A percentile compares a stretch with the other conserved stretches of the same genome.
Evolutionary conservation across 202 grass and related monocot genomes (phyloP).

Genomic region (Schoenoplectus triqueter): DNA sequence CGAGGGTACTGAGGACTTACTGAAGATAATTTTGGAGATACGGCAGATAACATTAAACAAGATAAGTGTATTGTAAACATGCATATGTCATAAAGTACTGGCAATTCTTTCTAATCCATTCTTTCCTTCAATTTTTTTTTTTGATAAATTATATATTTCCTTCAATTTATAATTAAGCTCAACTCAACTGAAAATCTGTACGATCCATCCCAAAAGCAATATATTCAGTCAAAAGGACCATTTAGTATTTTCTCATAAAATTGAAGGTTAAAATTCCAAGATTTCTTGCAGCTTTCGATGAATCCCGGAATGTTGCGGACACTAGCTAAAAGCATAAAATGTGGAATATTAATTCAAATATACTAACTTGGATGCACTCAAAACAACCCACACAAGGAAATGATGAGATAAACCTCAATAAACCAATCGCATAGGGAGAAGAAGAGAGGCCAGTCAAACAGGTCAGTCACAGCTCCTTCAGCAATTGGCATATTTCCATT

Average conservation of each 20-base stretch:
- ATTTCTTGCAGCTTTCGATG: too few relatives aligned
- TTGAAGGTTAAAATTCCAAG: neutral
- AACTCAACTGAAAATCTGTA: neutral
- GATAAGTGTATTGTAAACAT: neutral
- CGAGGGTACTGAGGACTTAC: neutral
- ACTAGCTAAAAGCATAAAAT: neutral
- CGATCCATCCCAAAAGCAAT: neutral
- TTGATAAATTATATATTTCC: neutral
- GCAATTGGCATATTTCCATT: slow-evolving; percentile 76
- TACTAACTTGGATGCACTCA: neutral
- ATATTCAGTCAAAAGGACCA: neutral
- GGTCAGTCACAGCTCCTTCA: slow-evolving; percentile 87
- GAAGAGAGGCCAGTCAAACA: slow-evolving; percentile 92
- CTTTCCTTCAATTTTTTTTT: too few relatives aligned
- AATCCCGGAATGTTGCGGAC: neutral
- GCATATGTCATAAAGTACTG: neutral
- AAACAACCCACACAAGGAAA: neutral
- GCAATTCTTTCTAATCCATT: neutral
- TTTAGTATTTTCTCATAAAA: neutral
- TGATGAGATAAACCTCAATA: slow-evolving; percentile 54
- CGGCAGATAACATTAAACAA: neutral
- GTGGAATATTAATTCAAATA: neutral
- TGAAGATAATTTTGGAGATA: neutral
- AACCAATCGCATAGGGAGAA: slow-evolving; percentile 97
- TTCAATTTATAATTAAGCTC: neutral